These are phyloP conservation scores for Cladophialophora yegresii DNA, from an alignment of 2,329 filamentous ascomycete genomes.

Conservation along the genomic window DNA sequence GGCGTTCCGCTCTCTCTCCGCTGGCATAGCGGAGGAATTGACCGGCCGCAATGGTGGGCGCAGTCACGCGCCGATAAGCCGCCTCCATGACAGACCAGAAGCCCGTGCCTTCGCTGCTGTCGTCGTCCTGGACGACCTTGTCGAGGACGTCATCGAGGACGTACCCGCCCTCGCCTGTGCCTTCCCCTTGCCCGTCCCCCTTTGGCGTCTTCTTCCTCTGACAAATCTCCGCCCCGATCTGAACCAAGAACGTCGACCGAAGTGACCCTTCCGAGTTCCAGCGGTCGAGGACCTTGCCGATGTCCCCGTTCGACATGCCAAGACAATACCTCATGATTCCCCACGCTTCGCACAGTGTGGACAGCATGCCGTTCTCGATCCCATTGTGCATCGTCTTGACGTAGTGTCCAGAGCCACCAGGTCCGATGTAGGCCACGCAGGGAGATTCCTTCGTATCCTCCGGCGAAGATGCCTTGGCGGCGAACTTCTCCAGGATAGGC, in stretches of 20 bases:
- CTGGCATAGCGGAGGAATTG: neutral
- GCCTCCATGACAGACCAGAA: constrained; percentile 3
- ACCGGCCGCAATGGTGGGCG: constrained; percentile 1
- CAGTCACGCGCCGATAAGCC: neutral
- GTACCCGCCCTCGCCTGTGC: neutral
- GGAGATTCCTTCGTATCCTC: constrained; percentile 3
- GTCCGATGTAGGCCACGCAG: constrained; percentile 1
- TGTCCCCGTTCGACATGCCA: constrained; percentile 2
- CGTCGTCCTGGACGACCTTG: constrained; percentile 9
- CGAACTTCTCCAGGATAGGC: constrained; percentile 1
- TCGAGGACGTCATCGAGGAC: constrained; percentile 1
- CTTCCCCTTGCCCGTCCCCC: neutral
- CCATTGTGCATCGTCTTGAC: constrained; percentile 11
- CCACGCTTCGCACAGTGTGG: constrained; percentile 9
- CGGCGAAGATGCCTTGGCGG: constrained; percentile 1
- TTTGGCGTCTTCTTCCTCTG: neutral
- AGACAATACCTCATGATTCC: constrained; percentile 5
- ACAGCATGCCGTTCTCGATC: constrained; percentile 9
- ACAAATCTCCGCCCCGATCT: constrained; percentile 10
- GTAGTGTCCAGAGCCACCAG: neutral
- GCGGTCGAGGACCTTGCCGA: neutral
- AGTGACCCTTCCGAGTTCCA: constrained; percentile 3
- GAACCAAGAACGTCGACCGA: neutral
- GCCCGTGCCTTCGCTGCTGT: constrained; percentile 2
- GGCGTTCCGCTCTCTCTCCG: neutral